These are phyloP conservation scores for Aspergillus sp. DNA, from an alignment of 2,329 filamentous ascomycete genomes.

Conservation along the genomic window DNA sequence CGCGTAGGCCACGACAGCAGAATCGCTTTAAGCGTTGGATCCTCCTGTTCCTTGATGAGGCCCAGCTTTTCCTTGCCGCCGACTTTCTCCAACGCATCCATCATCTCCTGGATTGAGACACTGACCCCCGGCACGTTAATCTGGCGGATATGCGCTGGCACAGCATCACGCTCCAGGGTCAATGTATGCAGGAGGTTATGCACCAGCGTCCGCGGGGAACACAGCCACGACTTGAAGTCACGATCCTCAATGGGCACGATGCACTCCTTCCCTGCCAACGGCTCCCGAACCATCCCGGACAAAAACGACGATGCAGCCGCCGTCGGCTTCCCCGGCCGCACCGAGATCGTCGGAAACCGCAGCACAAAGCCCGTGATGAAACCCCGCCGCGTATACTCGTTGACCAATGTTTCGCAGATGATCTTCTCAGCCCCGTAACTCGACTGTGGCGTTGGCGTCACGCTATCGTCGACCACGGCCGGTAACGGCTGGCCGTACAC, in stretches of 20 bases:
- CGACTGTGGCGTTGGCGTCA: slow-evolving; percentile 51
- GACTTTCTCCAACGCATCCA: slow-evolving; percentile 48
- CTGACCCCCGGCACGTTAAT: slow-evolving; percentile 51
- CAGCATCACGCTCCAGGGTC: slow-evolving; percentile 33
- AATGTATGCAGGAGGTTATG: slow-evolving; percentile 47
- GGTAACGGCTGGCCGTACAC: slow-evolving; percentile 55
- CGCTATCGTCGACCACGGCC: slow-evolving; percentile 42
- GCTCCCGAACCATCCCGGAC: slow-evolving; percentile 56
- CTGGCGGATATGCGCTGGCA: slow-evolving; percentile 41
- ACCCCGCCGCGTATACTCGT: slow-evolving; percentile 54
- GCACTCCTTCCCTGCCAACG: slow-evolving; percentile 48
- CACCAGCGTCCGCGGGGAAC: slow-evolving; percentile 46
- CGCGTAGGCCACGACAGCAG: slow-evolving; percentile 49
- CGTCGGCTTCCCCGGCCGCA: slow-evolving; percentile 53
- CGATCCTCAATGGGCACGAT: slow-evolving; percentile 46
- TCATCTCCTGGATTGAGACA: slow-evolving; percentile 49
- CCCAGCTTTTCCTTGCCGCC: slow-evolving; percentile 46
- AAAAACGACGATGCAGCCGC: slow-evolving; percentile 57
- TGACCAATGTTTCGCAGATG: slow-evolving; percentile 54
- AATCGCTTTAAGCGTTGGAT: slow-evolving; percentile 44
- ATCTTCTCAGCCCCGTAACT: slow-evolving; percentile 58
- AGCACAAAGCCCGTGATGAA: slow-evolving; percentile 51
- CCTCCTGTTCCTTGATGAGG: slow-evolving; percentile 46
- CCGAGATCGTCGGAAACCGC: slow-evolving; percentile 54
- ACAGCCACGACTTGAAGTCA: slow-evolving; percentile 46